Evolutionary conservation across 345 rosid species (phyloP).

Genomic region (Eucalyptus victrix): DNA sequence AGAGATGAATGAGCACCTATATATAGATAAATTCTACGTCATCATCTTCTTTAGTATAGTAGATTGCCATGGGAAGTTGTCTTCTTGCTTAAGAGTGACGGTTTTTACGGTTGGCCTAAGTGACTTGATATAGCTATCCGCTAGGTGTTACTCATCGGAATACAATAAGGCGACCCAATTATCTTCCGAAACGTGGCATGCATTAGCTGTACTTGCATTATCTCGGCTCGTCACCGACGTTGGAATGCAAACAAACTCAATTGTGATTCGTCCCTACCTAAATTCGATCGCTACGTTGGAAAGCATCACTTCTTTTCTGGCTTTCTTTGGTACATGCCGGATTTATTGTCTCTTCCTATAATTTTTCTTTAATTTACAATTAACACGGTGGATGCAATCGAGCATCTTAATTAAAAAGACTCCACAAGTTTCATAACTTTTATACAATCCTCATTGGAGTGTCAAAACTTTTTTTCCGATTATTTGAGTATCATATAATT

Average conservation of each 20-base stretch:
- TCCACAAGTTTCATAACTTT: not conserved
- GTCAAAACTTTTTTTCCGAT: too few relatives aligned
- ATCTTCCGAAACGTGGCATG: not conserved
- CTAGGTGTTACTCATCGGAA: not conserved
- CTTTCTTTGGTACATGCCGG: not conserved
- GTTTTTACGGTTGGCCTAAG: not conserved
- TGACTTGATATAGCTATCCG: not conserved
- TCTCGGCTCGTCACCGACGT: not conserved
- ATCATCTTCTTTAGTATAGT: not conserved
- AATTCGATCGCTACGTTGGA: not conserved
- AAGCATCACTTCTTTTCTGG: not conserved
- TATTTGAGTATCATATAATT: not conserved
- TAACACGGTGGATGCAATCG: not conserved
- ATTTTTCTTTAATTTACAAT: not conserved
- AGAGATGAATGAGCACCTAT: not conserved
- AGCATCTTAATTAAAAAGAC: not conserved
- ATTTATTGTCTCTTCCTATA: not conserved
- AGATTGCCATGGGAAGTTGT: not conserved
- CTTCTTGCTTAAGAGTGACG: not conserved
- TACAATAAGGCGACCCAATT: not conserved
- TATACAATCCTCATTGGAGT: too few relatives aligned
- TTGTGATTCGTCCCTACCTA: not conserved
- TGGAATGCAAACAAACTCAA: not conserved
- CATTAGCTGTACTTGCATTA: not conserved
- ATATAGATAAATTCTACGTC: not conserved